Percentiles rank a stretch among this genome's conserved stretches.
phyloP scores from a whole-genome alignment of 2,329 filamentous ascomycete genomes.

The Herpomyces periplanetae region DNA sequence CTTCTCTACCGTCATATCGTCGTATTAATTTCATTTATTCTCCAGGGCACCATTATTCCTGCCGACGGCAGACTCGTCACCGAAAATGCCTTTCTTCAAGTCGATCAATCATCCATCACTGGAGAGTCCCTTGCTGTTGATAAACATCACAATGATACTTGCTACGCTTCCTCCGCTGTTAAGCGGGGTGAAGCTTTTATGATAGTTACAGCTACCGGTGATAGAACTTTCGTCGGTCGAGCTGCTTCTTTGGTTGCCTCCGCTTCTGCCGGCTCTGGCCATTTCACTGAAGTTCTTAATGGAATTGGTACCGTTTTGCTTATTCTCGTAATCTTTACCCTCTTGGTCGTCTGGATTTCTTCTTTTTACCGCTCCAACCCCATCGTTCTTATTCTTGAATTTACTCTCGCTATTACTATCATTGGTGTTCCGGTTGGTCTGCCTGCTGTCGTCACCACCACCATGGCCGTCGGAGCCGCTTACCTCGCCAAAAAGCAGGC shows the following conservation, averaged over 20 bases:
- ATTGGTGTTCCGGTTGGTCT: slow-evolving; percentile 77
- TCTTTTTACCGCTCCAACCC: slow-evolving; percentile 55
- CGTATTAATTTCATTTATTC: slow-evolving; percentile 2
- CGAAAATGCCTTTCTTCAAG: slow-evolving; percentile 45
- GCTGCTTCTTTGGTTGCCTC: slow-evolving; percentile 50
- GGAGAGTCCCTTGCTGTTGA: slow-evolving; percentile 70
- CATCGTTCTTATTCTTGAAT: slow-evolving; percentile 39
- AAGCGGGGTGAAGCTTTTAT: slow-evolving; percentile 64
- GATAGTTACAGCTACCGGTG: slow-evolving; percentile 44
- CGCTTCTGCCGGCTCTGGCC: slow-evolving; percentile 30
- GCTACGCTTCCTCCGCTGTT: slow-evolving; percentile 51
- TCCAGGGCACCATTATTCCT: slow-evolving; percentile 41
- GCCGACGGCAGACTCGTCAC: slow-evolving; percentile 58
- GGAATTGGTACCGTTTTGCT: slow-evolving; percentile 45
- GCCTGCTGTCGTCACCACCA: slow-evolving; percentile 65
- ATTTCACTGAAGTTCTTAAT: slow-evolving; percentile 70
- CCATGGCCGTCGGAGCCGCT: slow-evolving; percentile 68
- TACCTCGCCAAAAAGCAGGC: slow-evolving; percentile 74
- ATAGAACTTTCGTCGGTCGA: slow-evolving; percentile 61
- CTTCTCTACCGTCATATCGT: slow-evolving; percentile 1
- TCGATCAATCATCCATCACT: slow-evolving; percentile 68
- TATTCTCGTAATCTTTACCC: slow-evolving; percentile 36
- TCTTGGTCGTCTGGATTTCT: slow-evolving; percentile 46
- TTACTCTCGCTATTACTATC: slow-evolving; percentile 58
- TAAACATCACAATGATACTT: slow-evolving; percentile 41